Evolutionary conservation across 257 asterid genomes (phyloP).

Genomic region (Ligustrum vulgare): DNA sequence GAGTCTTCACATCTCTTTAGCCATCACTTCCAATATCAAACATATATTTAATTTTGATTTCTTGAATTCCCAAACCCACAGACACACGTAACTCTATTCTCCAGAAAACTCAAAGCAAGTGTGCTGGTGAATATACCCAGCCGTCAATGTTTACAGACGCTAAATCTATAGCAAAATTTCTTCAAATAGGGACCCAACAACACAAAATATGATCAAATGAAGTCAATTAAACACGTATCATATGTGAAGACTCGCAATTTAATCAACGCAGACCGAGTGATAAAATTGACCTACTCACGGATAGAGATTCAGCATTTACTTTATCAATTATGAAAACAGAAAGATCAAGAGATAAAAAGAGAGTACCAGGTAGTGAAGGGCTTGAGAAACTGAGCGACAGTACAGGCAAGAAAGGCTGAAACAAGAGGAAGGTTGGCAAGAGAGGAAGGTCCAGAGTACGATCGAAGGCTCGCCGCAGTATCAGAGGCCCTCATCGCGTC

Average conservation of each 20-base stretch:
- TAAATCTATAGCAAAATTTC: background rate
- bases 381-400: constrained; percentile 92
- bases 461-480: constrained; percentile 69
- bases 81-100: background rate
- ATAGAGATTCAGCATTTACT: background rate
- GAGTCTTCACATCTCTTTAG: background rate
- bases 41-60: background rate
- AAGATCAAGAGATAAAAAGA: constrained; percentile 4
- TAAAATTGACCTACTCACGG: background rate
- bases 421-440: constrained; percentile 60
- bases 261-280: background rate
- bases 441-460: constrained; percentile 46
- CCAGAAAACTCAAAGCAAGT: background rate
- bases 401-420: constrained; percentile 83
- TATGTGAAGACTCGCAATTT: background rate
- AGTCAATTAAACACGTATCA: background rate
- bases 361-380: constrained; percentile 81
- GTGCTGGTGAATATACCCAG: background rate
- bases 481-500: constrained; percentile 65
- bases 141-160: background rate
- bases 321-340: background rate
- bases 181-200: constrained; percentile 1
- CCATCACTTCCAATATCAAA: background rate
- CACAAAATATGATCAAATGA: background rate
- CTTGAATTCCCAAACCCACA: background rate